Percentiles rank a stretch among this genome's conserved stretches.
These are phyloP conservation scores for Kodamaea plutei DNA, from an alignment of 1,139 yeast genomes.

Conservation along the genomic window DNA sequence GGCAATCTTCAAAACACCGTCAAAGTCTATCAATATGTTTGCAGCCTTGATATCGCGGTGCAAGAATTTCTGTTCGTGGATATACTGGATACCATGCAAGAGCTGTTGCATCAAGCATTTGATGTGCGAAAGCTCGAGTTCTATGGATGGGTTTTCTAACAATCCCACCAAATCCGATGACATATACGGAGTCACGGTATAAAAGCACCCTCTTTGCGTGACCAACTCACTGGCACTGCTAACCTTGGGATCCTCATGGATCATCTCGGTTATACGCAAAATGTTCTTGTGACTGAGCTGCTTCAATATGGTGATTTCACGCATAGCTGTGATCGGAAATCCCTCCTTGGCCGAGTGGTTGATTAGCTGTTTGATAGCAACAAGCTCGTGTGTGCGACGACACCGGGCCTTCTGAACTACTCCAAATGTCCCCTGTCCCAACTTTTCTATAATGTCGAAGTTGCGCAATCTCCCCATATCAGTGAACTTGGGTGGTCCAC, in stretches of 20 bases:
- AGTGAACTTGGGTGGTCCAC: slow-evolving; percentile 2
- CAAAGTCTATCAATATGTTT: slow-evolving; percentile 71
- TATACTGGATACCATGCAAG: slow-evolving; percentile 72
- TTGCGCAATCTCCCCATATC: slow-evolving; percentile 7
- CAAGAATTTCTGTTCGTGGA: slow-evolving; percentile 67
- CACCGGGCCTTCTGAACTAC: slow-evolving; percentile 44
- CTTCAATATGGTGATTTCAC: slow-evolving; percentile 86
- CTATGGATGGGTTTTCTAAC: slow-evolving; percentile 76
- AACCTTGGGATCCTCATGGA: slow-evolving; percentile 57
- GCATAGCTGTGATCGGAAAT: slow-evolving; percentile 90
- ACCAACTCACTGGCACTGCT: slow-evolving; percentile 29
- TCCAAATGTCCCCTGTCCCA: slow-evolving; percentile 49
- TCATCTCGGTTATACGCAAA: slow-evolving; percentile 76
- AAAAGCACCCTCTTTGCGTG: slow-evolving; percentile 53
- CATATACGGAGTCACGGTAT: slow-evolving; percentile 92
- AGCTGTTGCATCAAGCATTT: slow-evolving; percentile 83
- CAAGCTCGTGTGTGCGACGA: slow-evolving; percentile 27
- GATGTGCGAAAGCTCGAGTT: slow-evolving; percentile 59
- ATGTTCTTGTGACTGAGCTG: slow-evolving; percentile 66
- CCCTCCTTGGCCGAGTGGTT: slow-evolving; percentile 86
- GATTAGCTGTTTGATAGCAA: slow-evolving; percentile 70
- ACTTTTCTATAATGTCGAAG: slow-evolving; percentile 30
- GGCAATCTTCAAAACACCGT: slow-evolving; percentile 76
- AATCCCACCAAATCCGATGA: slow-evolving; percentile 89
- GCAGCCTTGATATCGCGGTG: slow-evolving; percentile 97